Evolutionary conservation across 169 alveolate species (phyloP), one percentile per base, ranked within the genome.

Genomic region (Perkinsus marinus): DNA sequence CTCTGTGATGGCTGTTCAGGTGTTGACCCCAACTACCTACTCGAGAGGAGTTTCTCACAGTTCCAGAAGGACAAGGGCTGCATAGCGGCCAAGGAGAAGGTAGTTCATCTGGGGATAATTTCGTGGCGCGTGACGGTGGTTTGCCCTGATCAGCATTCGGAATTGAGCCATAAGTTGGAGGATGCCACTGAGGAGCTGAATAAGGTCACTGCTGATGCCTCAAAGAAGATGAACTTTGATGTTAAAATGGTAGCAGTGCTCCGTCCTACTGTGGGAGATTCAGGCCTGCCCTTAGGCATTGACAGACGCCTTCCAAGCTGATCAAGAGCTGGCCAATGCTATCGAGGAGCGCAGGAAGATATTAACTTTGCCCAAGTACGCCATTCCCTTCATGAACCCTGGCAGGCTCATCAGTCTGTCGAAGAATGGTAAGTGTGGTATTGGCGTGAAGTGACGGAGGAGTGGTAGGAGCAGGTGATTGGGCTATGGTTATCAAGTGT

Each of bases 31-130:
- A 99, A 98, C 92, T 98, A 96, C 93, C 96, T 98, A 97, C 98
- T 98, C 41, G 97, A 98, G 94, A 96, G 99, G 92, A 96, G 99
- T 47, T 98, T 98, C 95, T 97, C 97, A 89, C 99, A 99, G 94
- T 99, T 98, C 95, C 98, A 98, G 94, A 96, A 95, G 93, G 98
- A 97, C 90, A 96, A 97, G 93, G 95, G 94, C 47, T 93, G 97
- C 41, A 97, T 97, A 36, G 93, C 97, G 92, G 90, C 96, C 92
- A 93, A 95, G 94, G 95, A 95, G 90, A 96, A 94, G 90, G 89
- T 92, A 47, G 89, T 90, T 57, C 37, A 30, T 57, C 5, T 57
- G 26, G 68, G 68, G 34, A 57, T 41, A 41, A 41, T 41, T 41
- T 41, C 37, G 79, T 26, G 34, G 79, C 79, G 34, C 79, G 34